Evolutionary conservation across 768 basidiomycete genomes (phyloP).

Genomic region (Termitomyces sp.): DNA sequence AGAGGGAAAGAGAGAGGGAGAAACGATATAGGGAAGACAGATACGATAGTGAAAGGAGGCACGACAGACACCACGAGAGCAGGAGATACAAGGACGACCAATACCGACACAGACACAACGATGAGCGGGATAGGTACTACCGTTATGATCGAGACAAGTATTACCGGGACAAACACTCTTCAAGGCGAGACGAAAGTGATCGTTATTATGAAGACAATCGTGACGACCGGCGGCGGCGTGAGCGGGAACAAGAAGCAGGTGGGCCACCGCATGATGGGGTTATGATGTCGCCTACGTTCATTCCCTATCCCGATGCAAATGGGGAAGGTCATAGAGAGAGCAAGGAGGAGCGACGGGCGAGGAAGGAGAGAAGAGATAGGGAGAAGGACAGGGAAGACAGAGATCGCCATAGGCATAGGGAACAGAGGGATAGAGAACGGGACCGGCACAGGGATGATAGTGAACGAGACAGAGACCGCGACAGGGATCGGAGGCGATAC

Average conservation of each 20-base stretch:
- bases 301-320: conserved; percentile 9
- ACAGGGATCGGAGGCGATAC: conserved; percentile 3
- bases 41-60: background rate
- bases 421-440: conserved; percentile 7
- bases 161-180: conserved; percentile 4
- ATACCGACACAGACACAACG: conserved; percentile 6
- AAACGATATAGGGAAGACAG: conserved; percentile 3
- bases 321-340: conserved; percentile 2
- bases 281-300: conserved; percentile 11
- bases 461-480: conserved; percentile 3
- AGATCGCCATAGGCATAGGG: background rate
- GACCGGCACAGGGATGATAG: conserved; percentile 15
- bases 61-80: conserved; percentile 9
- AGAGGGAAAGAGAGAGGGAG: background rate
- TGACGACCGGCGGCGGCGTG: background rate
- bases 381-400: background rate
- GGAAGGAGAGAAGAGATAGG: background rate
- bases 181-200: conserved; percentile 4
- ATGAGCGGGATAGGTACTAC: conserved; percentile 6
- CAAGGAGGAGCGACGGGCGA: background rate
- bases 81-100: conserved; percentile 11
- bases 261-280: background rate
- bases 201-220: conserved; percentile 6
- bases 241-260: conserved; percentile 9
- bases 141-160: conserved; percentile 1